Evolutionary conservation across 148 eudicot genomes (phyloP).

Genomic region (Euryodendron excelsum): DNA sequence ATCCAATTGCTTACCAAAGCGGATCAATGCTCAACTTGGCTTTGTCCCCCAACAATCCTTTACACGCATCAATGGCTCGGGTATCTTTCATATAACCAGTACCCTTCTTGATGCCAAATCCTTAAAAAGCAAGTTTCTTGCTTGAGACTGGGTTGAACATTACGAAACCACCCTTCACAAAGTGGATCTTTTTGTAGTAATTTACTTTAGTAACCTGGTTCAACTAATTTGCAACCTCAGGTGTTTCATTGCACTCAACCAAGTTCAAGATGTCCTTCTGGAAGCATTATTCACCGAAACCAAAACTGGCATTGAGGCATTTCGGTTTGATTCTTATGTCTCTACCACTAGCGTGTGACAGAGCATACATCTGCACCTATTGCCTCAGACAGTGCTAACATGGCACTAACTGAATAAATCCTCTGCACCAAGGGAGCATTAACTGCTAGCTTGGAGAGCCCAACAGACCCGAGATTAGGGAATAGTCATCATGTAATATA

Average conservation of each 20-base stretch:
- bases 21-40: slow-evolving; percentile 59
- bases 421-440: slow-evolving; percentile 78
- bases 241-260: slow-evolving; percentile 72
- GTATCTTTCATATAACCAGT: too few relatives aligned
- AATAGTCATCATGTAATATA: too few relatives aligned
- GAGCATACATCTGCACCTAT: slow-evolving; percentile 66
- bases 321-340: slow-evolving; percentile 68
- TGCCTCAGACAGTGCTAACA: slow-evolving; percentile 73
- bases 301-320: slow-evolving; percentile 69
- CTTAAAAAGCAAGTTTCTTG: slow-evolving; percentile 58
- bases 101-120: too few relatives aligned
- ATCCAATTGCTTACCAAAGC: slow-evolving; percentile 70
- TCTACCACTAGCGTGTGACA: slow-evolving; percentile 59
- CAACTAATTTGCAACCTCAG: slow-evolving; percentile 77
- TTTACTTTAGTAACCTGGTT: slow-evolving; percentile 62
- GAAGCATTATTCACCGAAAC: slow-evolving; percentile 74
- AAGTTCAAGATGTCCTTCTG: slow-evolving; percentile 70
- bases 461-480: slow-evolving; percentile 73
- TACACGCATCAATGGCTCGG: slow-evolving; percentile 69
- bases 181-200: slow-evolving; percentile 65
- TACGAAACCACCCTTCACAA: slow-evolving; percentile 62
- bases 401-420: slow-evolving; percentile 66
- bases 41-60: slow-evolving; percentile 58
- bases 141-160: slow-evolving; percentile 68
- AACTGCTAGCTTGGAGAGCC: slow-evolving; percentile 74